These are phyloP conservation scores for Daldinia concentrica DNA, from an alignment of 495 filamentous ascomycete genomes.

Conservation along the genomic window DNA sequence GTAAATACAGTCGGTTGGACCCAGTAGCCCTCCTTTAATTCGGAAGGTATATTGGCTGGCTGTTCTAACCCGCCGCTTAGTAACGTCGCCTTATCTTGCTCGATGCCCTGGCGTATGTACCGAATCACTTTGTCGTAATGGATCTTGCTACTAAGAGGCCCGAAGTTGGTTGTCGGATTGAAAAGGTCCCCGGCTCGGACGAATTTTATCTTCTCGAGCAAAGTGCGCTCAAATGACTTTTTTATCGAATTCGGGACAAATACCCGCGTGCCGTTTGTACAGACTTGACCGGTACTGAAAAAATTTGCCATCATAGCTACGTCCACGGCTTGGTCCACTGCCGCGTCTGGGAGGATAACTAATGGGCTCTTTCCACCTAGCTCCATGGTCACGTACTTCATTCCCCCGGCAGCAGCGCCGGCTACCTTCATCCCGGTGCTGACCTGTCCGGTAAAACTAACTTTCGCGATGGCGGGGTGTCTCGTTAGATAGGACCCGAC, in stretches of 20 bases:
- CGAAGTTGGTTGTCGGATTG: slow-evolving; percentile 76
- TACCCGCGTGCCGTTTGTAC: slow-evolving; percentile 84
- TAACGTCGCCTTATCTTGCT: slow-evolving; percentile 72
- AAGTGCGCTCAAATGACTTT: slow-evolving; percentile 65
- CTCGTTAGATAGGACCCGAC: slow-evolving; percentile 74
- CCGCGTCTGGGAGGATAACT: slow-evolving; percentile 74
- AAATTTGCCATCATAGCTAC: slow-evolving; percentile 91
- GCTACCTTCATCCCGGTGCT: slow-evolving; percentile 79
- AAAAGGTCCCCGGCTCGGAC: slow-evolving; percentile 74
- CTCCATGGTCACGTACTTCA: slow-evolving; percentile 90
- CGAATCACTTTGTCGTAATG: slow-evolving; percentile 75
- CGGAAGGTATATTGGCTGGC: slow-evolving; percentile 57
- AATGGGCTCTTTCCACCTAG: slow-evolving; percentile 82
- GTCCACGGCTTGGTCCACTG: slow-evolving; percentile 77
- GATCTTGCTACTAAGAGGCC: slow-evolving; percentile 72
- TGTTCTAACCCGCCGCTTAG: slow-evolving; percentile 72
- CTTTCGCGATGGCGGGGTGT: slow-evolving; percentile 77
- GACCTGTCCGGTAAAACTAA: slow-evolving; percentile 86
- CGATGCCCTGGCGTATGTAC: slow-evolving; percentile 76
- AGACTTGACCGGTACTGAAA: slow-evolving; percentile 83
- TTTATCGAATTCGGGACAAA: slow-evolving; percentile 74
- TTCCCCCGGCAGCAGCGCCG: slow-evolving; percentile 70
- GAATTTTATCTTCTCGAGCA: slow-evolving; percentile 73
- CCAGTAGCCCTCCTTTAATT: slow-evolving; percentile 70
- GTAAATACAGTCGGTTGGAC: slow-evolving; percentile 79